A percentile compares a stretch with the other conserved stretches of the same genome.
Evolutionary conservation across 257 asterid species (phyloP).

Genomic region (Echites panduratus): DNA sequence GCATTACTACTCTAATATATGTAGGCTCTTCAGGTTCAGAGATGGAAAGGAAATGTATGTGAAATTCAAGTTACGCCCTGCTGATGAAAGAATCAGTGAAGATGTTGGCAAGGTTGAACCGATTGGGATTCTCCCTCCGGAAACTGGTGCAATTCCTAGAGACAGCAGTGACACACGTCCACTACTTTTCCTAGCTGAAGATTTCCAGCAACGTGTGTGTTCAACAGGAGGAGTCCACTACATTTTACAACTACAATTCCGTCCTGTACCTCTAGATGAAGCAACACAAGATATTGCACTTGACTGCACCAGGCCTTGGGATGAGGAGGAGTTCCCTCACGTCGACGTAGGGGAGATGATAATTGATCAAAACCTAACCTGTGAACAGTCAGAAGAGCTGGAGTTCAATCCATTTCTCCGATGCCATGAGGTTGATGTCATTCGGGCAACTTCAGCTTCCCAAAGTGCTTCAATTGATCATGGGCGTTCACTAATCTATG

Average conservation of each 20-base stretch:
- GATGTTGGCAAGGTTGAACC: conserved; percentile 76
- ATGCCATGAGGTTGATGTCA: conserved; percentile 63
- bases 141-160: conserved; percentile 83
- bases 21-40: conserved; percentile 64
- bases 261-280: conserved; percentile 52
- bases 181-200: conserved; percentile 65
- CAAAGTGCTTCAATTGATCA: conserved; percentile 88
- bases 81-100: conserved; percentile 40
- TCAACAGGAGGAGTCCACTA: conserved; percentile 59
- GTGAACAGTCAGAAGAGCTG: conserved; percentile 55
- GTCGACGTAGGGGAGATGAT: conserved; percentile 60
- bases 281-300: conserved; percentile 43
- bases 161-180: conserved; percentile 58
- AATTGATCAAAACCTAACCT: conserved; percentile 46
- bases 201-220: conserved; percentile 56
- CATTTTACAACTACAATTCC: conserved; percentile 62
- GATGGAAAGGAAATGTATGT: conserved; percentile 81
- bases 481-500: conserved; percentile 74
- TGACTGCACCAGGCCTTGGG: conserved; percentile 88
- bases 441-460: conserved; percentile 64
- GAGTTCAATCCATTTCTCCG: conserved; percentile 71
- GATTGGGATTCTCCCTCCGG: conserved; percentile 77
- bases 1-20: conserved; percentile 78
- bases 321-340: conserved; percentile 49
- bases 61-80: conserved; percentile 70